Conservation (phyloP, 176 grass and related monocot species). For the Hordeum marinum region DNA sequence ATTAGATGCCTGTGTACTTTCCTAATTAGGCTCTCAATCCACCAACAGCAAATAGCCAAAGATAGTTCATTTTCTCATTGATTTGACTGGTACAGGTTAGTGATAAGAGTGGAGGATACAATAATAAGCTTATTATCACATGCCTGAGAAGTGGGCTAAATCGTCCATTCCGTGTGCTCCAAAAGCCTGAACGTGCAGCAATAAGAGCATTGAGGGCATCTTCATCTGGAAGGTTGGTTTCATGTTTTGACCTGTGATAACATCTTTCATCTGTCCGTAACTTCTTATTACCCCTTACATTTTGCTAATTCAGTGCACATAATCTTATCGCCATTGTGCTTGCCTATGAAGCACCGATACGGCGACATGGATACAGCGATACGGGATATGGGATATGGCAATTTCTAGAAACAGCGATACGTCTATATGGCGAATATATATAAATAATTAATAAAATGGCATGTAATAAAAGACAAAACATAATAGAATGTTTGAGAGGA, state of each 20-base stretch:
- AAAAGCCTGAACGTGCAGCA: slow-evolving; percentile 94
- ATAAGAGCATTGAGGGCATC: slow-evolving; percentile 95
- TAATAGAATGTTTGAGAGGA: too few species aligned
- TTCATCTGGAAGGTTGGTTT: slow-evolving; percentile 87
- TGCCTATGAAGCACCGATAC: too few species aligned
- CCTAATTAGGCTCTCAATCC: not conserved
- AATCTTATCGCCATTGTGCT: not conserved
- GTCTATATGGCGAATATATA: too few species aligned
- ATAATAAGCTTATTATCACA: slow-evolving; percentile 84
- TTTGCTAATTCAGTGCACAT: slow-evolving; percentile 10
- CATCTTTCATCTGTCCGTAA: not conserved
- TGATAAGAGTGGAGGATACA: slow-evolving; percentile 91
- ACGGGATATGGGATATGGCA: too few species aligned
- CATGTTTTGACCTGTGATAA: slow-evolving; percentile 12
- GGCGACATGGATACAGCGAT: too few species aligned
- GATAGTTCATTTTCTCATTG: slow-evolving; percentile 19
- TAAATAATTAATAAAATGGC: too few species aligned
- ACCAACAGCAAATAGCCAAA: not conserved
- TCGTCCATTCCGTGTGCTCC: slow-evolving; percentile 83
- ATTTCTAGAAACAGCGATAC: too few species aligned
- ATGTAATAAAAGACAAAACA: too few species aligned
- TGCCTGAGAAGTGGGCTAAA: slow-evolving; percentile 98
- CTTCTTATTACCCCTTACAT: not conserved
- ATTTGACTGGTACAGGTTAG: slow-evolving; percentile 57
- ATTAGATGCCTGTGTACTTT: slow-evolving; percentile 13